Evolutionary conservation across 192 early-diverging fungal genomes (phyloP).

Genomic region (Dimargaris verticillata): DNA sequence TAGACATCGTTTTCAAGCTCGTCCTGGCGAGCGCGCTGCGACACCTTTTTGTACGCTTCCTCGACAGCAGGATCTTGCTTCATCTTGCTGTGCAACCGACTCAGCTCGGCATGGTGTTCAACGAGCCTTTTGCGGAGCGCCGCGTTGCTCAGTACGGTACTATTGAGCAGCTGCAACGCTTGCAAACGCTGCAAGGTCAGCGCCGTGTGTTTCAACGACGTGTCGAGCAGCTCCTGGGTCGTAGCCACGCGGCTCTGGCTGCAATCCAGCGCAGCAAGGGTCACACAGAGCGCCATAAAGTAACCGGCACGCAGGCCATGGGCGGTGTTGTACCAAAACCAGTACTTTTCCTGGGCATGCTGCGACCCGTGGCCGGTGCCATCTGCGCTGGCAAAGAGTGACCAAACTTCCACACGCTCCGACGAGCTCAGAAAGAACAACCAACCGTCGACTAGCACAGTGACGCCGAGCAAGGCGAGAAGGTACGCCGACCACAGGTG

Average conservation of each 20-base stretch:
- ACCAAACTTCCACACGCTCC: background rate
- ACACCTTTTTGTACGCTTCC: background rate
- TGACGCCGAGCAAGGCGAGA: background rate
- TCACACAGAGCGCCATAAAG: background rate
- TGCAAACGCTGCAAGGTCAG: background rate
- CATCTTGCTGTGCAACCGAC: too few relatives aligned
- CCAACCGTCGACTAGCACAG: background rate
- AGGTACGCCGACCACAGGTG: background rate
- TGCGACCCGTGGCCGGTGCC: background rate
- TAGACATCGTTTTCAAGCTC: background rate
- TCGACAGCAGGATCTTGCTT: background rate
- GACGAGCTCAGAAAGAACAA: background rate
- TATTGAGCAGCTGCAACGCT: background rate
- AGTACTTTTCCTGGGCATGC: background rate
- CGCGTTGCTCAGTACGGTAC: background rate
- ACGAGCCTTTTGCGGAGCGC: background rate
- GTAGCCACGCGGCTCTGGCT: background rate
- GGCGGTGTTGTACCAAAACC: background rate
- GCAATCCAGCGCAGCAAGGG: constrained; percentile 1
- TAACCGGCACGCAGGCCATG: background rate
- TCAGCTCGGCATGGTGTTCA: background rate
- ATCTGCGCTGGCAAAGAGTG: too few relatives aligned
- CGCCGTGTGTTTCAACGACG: background rate
- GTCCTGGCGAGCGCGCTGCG: background rate
- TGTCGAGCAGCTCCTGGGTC: background rate